Conservation (phyloP, 2,329 filamentous ascomycete species). For the Sporothrix humicola region DNA sequence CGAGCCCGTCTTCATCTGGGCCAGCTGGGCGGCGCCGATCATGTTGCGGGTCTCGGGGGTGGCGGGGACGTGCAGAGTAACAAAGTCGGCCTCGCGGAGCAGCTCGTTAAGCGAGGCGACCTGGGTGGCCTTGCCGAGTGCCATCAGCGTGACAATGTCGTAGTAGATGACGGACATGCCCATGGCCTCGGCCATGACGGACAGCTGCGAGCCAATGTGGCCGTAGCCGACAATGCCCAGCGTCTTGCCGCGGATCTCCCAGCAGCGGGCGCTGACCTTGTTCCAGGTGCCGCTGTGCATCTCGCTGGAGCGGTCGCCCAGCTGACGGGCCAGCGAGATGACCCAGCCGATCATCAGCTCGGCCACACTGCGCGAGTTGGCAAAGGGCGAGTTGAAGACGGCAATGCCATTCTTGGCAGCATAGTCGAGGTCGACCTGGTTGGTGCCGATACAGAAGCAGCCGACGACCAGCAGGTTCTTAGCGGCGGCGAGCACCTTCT, state of each 20-base stretch:
- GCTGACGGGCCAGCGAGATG: slow-evolving; percentile 86
- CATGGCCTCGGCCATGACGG: slow-evolving; percentile 94
- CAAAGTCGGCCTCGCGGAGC: slow-evolving; percentile 82
- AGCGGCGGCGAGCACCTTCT: slow-evolving; percentile 82
- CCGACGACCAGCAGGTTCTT: slow-evolving; percentile 95
- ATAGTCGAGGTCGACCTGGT: slow-evolving; percentile 86
- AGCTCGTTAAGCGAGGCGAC: slow-evolving; percentile 78
- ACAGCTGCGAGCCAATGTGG: slow-evolving; percentile 95
- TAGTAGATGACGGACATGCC: slow-evolving; percentile 98
- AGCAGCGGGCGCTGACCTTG: slow-evolving; percentile 95
- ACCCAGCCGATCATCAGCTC: slow-evolving; percentile 96
- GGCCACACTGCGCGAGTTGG: slow-evolving; percentile 95
- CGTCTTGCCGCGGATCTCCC: slow-evolving; percentile 98
- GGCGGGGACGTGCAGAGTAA: slow-evolving; percentile 94
- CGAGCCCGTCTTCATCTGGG: slow-evolving; percentile 87
- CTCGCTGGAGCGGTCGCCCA: slow-evolving; percentile 91
- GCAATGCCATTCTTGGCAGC: slow-evolving; percentile 86
- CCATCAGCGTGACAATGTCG: slow-evolving; percentile 93
- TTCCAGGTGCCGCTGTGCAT: slow-evolving; percentile 97
- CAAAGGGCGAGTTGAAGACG: slow-evolving; percentile 99
- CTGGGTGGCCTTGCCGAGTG: slow-evolving; percentile 84
- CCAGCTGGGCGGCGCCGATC: slow-evolving; percentile 80
- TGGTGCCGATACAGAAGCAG: slow-evolving; percentile 99
- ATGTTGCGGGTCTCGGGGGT: slow-evolving; percentile 90
- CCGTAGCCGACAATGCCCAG: slow-evolving; percentile 96